Evolutionary conservation across 331 rosid genomes (phyloP).

Genomic region (Acacia pycnantha): DNA sequence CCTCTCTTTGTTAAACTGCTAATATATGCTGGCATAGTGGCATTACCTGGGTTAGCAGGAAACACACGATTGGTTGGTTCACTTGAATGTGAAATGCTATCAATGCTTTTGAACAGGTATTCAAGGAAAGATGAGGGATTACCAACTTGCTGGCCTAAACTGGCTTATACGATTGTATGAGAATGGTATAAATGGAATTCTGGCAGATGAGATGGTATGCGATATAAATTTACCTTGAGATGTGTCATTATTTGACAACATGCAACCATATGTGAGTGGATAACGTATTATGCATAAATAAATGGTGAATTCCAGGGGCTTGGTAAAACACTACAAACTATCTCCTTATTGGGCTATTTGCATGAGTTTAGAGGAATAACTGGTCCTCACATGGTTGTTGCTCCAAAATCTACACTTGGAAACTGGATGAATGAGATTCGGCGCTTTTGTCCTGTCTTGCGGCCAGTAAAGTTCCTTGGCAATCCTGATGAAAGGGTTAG

Average conservation of each 20-base stretch:
- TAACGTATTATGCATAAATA: background rate
- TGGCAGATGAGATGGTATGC: slow-evolving; percentile 97
- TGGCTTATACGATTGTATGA: slow-evolving; percentile 96
- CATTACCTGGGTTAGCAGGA: background rate
- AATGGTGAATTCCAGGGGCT: slow-evolving; percentile 66
- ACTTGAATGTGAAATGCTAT: slow-evolving; percentile 23
- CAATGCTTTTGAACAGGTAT: slow-evolving; percentile 54
- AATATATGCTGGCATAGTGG: background rate
- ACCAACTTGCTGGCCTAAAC: slow-evolving; percentile 95
- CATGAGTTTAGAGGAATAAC: slow-evolving; percentile 92
- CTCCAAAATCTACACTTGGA: slow-evolving; percentile 98
- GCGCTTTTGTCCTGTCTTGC: slow-evolving; percentile 86
- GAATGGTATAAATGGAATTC: slow-evolving; percentile 97
- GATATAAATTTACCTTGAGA: background rate
- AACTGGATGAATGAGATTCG: slow-evolving; percentile 99
- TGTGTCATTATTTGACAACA: background rate
- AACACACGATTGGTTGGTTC: background rate
- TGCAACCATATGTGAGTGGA: background rate
- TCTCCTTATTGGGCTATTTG: slow-evolving; percentile 88
- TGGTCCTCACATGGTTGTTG: slow-evolving; percentile 99
- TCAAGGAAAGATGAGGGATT: slow-evolving; percentile 97
- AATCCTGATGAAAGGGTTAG: slow-evolving; percentile 95
- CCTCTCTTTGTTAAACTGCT: background rate
- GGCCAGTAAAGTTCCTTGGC: slow-evolving; percentile 92
- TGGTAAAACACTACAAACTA: slow-evolving; percentile 96